Percentiles rank a stretch among this genome's conserved stretches.
phyloP scores from a whole-genome alignment of 164 flowering plant genomes.

The Akebia trifoliata region DNA sequence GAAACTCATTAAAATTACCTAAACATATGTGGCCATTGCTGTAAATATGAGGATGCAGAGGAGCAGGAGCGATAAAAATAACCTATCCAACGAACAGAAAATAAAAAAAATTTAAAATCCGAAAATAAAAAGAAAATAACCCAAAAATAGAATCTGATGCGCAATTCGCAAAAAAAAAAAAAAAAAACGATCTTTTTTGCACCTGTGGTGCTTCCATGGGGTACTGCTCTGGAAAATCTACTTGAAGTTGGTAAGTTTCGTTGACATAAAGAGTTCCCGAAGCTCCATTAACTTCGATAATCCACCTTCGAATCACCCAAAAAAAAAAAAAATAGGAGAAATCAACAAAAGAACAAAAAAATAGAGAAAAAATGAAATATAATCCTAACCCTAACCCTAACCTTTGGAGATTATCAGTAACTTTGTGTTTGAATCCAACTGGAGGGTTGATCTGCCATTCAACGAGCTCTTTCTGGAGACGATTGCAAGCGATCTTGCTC shows the following conservation, averaged over 20 bases:
- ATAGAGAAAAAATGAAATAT: not conserved
- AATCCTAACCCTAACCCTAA: constrained; percentile 11
- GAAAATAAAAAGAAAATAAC: not conserved
- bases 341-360: not conserved
- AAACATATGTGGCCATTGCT: constrained; percentile 97
- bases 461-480: constrained; percentile 75
- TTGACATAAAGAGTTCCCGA: constrained; percentile 69
- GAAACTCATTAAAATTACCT: constrained; percentile 37
- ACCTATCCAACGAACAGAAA: constrained; percentile 44
- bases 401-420: constrained; percentile 80
- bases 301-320: constrained; percentile 44
- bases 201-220: constrained; percentile 97
- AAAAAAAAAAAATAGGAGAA: not conserved
- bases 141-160: not conserved
- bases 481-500: constrained; percentile 77
- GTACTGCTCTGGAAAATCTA: constrained; percentile 89
- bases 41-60: constrained; percentile 89
- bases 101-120: not conserved
- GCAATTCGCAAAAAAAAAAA: not conserved
- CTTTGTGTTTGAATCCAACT: constrained; percentile 67
- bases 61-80: constrained; percentile 80
- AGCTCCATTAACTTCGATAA: constrained; percentile 74
- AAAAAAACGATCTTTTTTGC: not conserved
- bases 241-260: constrained; percentile 76
- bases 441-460: constrained; percentile 94